Percentiles rank a stretch among this genome's conserved stretches.
Conservation (phyloP, 139 green algal genomes). For the Desmodesmus armatus region DNA sequence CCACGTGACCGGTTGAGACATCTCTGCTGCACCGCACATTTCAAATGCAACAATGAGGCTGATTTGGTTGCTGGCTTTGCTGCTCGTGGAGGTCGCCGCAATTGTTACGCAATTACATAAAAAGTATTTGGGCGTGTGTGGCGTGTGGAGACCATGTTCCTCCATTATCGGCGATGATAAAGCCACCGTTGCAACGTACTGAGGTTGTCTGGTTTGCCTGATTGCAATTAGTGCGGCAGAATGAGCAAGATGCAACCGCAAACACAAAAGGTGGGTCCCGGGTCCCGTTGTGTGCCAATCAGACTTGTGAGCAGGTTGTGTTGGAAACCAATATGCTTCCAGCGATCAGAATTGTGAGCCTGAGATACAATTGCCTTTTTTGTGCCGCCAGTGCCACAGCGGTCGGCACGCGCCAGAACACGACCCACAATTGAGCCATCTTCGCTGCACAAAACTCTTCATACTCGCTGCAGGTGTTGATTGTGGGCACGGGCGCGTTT, state of each 20-base stretch:
- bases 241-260: not conserved
- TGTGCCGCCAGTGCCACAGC: not conserved
- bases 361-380: not conserved
- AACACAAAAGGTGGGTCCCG: not conserved
- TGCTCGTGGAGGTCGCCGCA: too few relatives aligned
- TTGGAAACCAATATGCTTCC: not conserved
- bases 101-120: too few relatives aligned
- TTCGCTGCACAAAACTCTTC: not conserved
- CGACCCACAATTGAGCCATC: not conserved
- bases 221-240: too few relatives aligned
- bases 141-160: too few relatives aligned
- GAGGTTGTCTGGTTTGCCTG: too few relatives aligned
- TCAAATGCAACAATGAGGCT: too few relatives aligned
- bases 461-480: not conserved
- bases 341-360: not conserved
- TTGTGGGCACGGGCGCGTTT: constrained; percentile 26
- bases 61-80: too few relatives aligned
- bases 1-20: too few relatives aligned
- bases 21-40: too few relatives aligned
- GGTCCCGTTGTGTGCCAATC: not conserved
- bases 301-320: not conserved
- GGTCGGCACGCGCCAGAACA: not conserved
- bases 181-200: too few relatives aligned
- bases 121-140: too few relatives aligned
- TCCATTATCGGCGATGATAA: too few relatives aligned